phyloP scores from a whole-genome alignment of 768 basidiomycete genomes.

The Suillus discolor region DNA sequence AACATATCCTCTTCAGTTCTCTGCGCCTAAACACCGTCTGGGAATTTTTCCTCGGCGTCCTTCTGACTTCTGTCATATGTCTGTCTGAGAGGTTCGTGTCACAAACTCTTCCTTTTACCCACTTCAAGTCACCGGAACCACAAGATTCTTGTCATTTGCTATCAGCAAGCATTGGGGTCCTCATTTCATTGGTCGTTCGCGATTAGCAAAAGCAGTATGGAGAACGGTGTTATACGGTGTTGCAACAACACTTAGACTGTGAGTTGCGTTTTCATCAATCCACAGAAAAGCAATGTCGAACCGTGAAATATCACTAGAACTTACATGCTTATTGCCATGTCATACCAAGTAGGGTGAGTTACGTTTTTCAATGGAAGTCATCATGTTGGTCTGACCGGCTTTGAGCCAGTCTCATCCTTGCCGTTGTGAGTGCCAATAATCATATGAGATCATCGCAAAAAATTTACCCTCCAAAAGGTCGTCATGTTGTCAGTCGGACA shows the following conservation, averaged over 20 bases:
- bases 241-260: slow-evolving; percentile 66
- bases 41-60: slow-evolving; percentile 48
- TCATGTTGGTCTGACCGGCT: background rate
- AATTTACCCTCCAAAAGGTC: slow-evolving; percentile 40
- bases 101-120: background rate
- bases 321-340: slow-evolving; percentile 78
- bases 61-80: slow-evolving; percentile 52
- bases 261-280: slow-evolving; percentile 26
- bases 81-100: slow-evolving; percentile 54
- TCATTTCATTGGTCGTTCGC: slow-evolving; percentile 40
- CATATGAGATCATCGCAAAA: background rate
- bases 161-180: slow-evolving; percentile 54
- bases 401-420: slow-evolving; percentile 5
- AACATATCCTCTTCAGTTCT: slow-evolving; percentile 45
- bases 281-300: background rate
- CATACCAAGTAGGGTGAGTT: slow-evolving; percentile 68
- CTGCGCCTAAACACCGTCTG: slow-evolving; percentile 49
- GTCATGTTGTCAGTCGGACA: slow-evolving; percentile 59
- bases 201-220: slow-evolving; percentile 53
- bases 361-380: background rate
- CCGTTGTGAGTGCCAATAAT: slow-evolving; percentile 1
- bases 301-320: slow-evolving; percentile 38
- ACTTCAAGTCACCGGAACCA: slow-evolving; percentile 8
- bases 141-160: slow-evolving; percentile 52
- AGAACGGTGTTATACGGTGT: slow-evolving; percentile 55